Conservation (phyloP, 495 filamentous ascomycete species). For the Massariosphaeria phaeospora region DNA sequence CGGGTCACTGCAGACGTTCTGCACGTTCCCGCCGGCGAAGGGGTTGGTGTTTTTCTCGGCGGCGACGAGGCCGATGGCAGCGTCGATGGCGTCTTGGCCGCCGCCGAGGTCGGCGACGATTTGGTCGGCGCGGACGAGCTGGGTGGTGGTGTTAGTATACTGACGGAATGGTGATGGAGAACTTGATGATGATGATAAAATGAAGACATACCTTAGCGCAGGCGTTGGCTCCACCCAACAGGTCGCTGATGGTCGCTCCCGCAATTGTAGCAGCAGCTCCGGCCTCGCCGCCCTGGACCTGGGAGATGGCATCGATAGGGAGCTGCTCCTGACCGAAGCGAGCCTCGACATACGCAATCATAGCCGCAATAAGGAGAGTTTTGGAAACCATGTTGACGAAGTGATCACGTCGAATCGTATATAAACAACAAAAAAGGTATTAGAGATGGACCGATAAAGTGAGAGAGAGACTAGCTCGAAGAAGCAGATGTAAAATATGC, state of each 20-base stretch:
- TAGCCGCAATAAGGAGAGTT: constrained; percentile 37
- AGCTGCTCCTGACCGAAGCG: constrained; percentile 51
- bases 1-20: constrained; percentile 54
- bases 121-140: constrained; percentile 55
- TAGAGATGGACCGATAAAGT: constrained; percentile 21
- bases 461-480: constrained; percentile 42
- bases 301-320: constrained; percentile 44
- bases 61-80: constrained; percentile 54
- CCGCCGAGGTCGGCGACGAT: constrained; percentile 53
- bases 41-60: constrained; percentile 69
- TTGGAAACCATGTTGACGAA: constrained; percentile 47
- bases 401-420: constrained; percentile 27
- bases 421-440: constrained; percentile 27
- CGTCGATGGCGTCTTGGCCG: constrained; percentile 50
- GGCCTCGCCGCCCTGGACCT: constrained; percentile 47
- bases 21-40: constrained; percentile 48
- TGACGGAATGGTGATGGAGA: too few relatives aligned
- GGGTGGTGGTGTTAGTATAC: background rate
- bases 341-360: constrained; percentile 49
- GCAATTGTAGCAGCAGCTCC: constrained; percentile 54
- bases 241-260: constrained; percentile 47
- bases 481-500: constrained; percentile 32
- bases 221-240: constrained; percentile 54
- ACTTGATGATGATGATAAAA: background rate
- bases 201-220: constrained; percentile 49